Evolutionary conservation across 768 basidiomycete genomes (phyloP).

Genomic region (Phanerodontia chrysosporium): DNA sequence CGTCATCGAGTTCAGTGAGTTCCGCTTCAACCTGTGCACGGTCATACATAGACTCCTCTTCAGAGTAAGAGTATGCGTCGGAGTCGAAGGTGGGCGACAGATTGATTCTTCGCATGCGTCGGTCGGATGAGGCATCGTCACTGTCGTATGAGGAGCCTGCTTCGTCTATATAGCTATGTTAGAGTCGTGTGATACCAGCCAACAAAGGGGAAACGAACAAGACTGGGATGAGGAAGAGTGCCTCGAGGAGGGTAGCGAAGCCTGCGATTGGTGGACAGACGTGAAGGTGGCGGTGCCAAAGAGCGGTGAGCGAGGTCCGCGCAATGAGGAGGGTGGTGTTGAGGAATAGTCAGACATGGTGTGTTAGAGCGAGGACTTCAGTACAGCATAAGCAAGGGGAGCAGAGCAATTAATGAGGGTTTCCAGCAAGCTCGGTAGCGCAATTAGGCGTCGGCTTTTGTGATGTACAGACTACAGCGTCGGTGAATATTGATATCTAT

Average conservation of each 20-base stretch:
- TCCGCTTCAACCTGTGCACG: slow-evolving; percentile 61
- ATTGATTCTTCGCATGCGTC: slow-evolving; percentile 47
- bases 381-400: background rate
- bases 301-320: slow-evolving; percentile 51
- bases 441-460: background rate
- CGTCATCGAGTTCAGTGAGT: slow-evolving; percentile 62
- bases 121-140: slow-evolving; percentile 42
- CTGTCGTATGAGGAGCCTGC: slow-evolving; percentile 43
- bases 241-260: slow-evolving; percentile 57
- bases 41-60: slow-evolving; percentile 44
- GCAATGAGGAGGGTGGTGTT: slow-evolving; percentile 26
- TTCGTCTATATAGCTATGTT: slow-evolving; percentile 31
- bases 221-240: slow-evolving; percentile 52
- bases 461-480: background rate
- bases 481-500: background rate
- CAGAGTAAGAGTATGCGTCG: slow-evolving; percentile 59
- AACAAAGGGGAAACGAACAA: background rate
- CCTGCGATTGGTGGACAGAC: slow-evolving; percentile 46
- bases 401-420: background rate
- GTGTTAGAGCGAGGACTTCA: background rate
- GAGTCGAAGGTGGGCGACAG: slow-evolving; percentile 52
- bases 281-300: slow-evolving; percentile 59
- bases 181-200: too few species aligned
- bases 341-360: slow-evolving; percentile 36
- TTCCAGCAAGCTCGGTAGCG: background rate